Conservation (phyloP, 2,329 filamentous ascomycete genomes). For the Xylaria hypoxylon region DNA sequence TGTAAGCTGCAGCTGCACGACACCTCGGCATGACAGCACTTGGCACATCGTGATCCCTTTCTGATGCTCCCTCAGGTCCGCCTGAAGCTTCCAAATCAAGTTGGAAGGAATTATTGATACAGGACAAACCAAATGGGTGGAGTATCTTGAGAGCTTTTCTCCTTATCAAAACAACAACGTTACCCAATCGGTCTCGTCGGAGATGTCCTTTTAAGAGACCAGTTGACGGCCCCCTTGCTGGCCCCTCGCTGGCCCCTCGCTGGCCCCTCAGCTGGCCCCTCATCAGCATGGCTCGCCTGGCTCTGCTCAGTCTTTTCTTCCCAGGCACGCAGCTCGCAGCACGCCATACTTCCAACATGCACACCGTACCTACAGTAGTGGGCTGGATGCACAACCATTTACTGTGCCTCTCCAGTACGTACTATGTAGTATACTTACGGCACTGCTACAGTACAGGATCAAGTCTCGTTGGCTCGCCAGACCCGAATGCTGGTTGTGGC, state of each 20-base stretch:
- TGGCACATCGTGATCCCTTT: conserved; percentile 26
- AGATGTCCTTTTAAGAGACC: conserved; percentile 30
- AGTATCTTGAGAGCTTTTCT: too few relatives aligned
- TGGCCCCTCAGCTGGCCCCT: not conserved
- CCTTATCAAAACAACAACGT: conserved; percentile 7
- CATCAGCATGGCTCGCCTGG: too few relatives aligned
- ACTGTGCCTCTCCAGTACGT: too few relatives aligned
- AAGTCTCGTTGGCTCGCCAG: conserved; percentile 28
- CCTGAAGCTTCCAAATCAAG: conserved; percentile 27
- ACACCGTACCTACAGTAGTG: conserved; percentile 32
- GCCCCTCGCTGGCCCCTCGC: not conserved
- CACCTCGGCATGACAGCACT: conserved; percentile 32
- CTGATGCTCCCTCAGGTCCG: conserved; percentile 8
- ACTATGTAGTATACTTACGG: too few relatives aligned
- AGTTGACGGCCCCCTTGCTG: not conserved
- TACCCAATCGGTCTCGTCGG: conserved; percentile 13
- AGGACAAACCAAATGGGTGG: not conserved
- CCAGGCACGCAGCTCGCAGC: conserved; percentile 6
- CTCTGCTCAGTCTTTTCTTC: conserved; percentile 5
- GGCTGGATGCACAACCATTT: not conserved
- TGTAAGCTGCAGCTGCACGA: conserved; percentile 35
- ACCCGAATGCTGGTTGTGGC: conserved; percentile 24
- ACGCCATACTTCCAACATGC: conserved; percentile 13
- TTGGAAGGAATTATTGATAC: conserved; percentile 2
- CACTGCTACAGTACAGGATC: not conserved